phyloP scores from a whole-genome alignment of 176 grass and related monocot species.

The Panicum miliaceum region DNA sequence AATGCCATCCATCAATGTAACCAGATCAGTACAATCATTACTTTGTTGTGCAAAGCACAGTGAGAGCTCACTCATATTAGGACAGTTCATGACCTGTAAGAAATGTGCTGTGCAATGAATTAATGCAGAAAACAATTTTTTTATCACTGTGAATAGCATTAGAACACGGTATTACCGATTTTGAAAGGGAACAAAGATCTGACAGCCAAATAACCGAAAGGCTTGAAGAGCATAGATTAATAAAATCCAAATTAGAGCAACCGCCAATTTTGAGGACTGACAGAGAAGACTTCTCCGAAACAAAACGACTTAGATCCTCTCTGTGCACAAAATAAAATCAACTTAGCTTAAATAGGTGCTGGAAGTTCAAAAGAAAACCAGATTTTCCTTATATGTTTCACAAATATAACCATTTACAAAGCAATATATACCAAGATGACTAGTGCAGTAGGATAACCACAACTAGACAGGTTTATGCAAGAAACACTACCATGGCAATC shows the following conservation, averaged over 20 bases:
- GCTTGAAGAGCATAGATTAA: conserved; percentile 84
- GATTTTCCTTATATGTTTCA: neutral
- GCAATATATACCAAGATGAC: conserved; percentile 26
- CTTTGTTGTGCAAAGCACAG: conserved; percentile 74
- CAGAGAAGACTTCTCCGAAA: conserved; percentile 69
- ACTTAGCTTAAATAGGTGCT: conserved; percentile 26
- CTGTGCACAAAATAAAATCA: conserved; percentile 55
- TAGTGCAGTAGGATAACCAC: neutral
- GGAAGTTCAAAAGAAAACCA: neutral
- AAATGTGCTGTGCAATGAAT: conserved; percentile 34
- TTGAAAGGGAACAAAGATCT: conserved; percentile 74
- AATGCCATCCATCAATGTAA: conserved; percentile 75
- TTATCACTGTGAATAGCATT: conserved; percentile 1
- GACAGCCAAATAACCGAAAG: conserved; percentile 83
- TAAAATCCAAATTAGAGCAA: conserved; percentile 76
- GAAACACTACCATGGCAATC: neutral
- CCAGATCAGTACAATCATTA: conserved; percentile 73
- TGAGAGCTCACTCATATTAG: conserved; percentile 84
- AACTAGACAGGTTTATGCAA: conserved; percentile 28
- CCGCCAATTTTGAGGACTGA: conserved; percentile 74
- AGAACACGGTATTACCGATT: conserved; percentile 64
- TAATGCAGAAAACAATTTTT: conserved; percentile 20
- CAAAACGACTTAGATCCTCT: conserved; percentile 74
- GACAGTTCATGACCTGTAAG: conserved; percentile 80
- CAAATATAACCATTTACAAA: conserved; percentile 5